Evolutionary conservation across 75 land plant species (phyloP), one percentile per base, ranked within the genome.

Genomic region (Sequoia sempervirens): DNA sequence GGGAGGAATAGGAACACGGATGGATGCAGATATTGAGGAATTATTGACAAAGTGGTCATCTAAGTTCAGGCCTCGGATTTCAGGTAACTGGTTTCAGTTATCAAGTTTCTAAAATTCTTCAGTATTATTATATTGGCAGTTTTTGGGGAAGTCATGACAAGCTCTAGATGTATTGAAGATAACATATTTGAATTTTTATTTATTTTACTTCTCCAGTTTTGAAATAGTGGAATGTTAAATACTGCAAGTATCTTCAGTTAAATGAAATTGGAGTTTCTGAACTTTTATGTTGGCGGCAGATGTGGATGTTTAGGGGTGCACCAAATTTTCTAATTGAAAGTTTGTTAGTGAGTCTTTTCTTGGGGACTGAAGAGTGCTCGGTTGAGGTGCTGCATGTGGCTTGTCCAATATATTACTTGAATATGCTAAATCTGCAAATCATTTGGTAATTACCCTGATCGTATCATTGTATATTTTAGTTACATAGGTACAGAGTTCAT

Each of bases 1-100:
- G 99, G 99, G 99, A 87, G 99, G 99, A 7, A 88, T 86, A 28
- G 99, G 98, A 14, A 97, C 99, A 18, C 84, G 95, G 47, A 97
- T 97, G 99, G 98, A 97, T 88, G 98, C 98, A 34, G 88, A 83
- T 38, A 83, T 96, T 40, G 85, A 91, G 37, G 89, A 90, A 41
- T 91, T 97, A 72, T 85, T 97, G 28, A 20, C 75, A 7, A 96
- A 91, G 84, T 97, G 99, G 99, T 85, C 94, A 54, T 58, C 53
- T n/a, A 87, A 89, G 50, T 91, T 96, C 80, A 94, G 80, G 52
- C 80, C 80, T 45, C 32, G 5, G 28, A 78, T 26, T 78, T 78
- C 4, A 43, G 30, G 14, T 78, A 45, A 45, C 13, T 78, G 52
- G 45, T 23, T 38, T 38, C 50, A 78, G 80, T 43, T 78, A 10